Conservation (phyloP, 148 eudicot genomes). For the Rhododendron henanense region DNA sequence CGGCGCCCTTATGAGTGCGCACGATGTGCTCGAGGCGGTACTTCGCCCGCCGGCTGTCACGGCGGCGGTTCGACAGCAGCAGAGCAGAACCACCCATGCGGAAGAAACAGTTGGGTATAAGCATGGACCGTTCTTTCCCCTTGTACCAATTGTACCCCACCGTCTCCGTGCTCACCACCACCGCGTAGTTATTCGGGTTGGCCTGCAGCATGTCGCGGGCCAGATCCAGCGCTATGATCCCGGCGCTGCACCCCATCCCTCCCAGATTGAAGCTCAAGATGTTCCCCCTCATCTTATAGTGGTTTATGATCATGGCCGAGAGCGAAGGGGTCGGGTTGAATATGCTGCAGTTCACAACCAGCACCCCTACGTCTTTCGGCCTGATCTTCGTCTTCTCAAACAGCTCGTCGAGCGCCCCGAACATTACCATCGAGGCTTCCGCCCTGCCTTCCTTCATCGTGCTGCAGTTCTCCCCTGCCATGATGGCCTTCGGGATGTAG, state of each 20-base stretch:
- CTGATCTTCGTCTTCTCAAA: slow-evolving; percentile 68
- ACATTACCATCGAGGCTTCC: slow-evolving; percentile 79
- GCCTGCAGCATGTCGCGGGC: slow-evolving; percentile 93
- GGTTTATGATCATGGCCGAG: slow-evolving; percentile 95
- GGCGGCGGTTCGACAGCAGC: slow-evolving; percentile 74
- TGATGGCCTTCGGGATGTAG: slow-evolving; percentile 65
- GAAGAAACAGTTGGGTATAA: slow-evolving; percentile 88
- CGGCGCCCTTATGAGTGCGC: slow-evolving; percentile 88
- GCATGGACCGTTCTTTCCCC: slow-evolving; percentile 76
- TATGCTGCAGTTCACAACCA: slow-evolving; percentile 96
- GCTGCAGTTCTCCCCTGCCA: slow-evolving; percentile 42
- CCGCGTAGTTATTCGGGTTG: slow-evolving; percentile 80
- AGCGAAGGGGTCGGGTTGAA: slow-evolving; percentile 97
- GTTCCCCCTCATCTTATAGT: slow-evolving; percentile 94
- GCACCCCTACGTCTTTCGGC: slow-evolving; percentile 80
- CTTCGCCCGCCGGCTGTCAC: slow-evolving; percentile 74
- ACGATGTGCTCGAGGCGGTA: slow-evolving; percentile 92
- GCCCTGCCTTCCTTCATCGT: slow-evolving; percentile 92
- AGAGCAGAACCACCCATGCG: slow-evolving; percentile 95
- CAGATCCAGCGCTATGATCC: slow-evolving; percentile 70
- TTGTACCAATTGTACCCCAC: slow-evolving; percentile 96
- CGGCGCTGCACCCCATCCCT: slow-evolving; percentile 98
- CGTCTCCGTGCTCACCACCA: slow-evolving; percentile 93
- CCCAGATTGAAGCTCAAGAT: slow-evolving; percentile 88
- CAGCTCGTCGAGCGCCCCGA: slow-evolving; percentile 92